phyloP scores from a whole-genome alignment of 2,329 filamentous ascomycete species.

The Atkinsonella texensis region DNA sequence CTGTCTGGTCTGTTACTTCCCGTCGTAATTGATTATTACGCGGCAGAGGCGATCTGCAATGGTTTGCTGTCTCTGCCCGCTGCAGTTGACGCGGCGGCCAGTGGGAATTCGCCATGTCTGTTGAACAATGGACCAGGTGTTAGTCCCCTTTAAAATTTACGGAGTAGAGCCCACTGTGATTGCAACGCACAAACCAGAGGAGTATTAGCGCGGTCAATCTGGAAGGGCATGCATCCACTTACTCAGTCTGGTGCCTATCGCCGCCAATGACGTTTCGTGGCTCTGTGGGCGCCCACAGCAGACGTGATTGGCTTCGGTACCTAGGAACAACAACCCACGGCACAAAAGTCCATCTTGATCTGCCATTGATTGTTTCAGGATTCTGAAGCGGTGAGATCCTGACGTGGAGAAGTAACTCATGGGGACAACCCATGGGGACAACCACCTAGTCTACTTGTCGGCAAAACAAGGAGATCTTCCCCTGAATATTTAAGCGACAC shows the following conservation, averaged over 20 bases:
- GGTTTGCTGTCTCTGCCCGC: too few species aligned
- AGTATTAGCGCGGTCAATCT: too few species aligned
- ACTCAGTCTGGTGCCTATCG: too few species aligned
- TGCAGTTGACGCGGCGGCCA: too few species aligned
- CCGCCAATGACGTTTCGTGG: too few species aligned
- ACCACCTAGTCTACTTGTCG: background rate
- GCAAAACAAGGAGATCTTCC: background rate
- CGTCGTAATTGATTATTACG: too few species aligned
- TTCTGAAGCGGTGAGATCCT: background rate
- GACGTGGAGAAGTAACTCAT: background rate
- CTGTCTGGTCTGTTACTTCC: too few species aligned
- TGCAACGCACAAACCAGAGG: background rate
- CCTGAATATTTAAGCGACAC: background rate
- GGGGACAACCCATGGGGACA: too few species aligned
- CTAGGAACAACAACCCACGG: background rate
- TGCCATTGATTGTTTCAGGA: constrained; percentile 13
- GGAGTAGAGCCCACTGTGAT: background rate
- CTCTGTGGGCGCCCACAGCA: background rate
- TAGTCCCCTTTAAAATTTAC: too few species aligned
- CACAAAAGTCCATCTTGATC: constrained; percentile 12
- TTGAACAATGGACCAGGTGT: background rate
- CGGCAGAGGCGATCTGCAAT: too few species aligned
- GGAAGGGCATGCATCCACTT: too few species aligned
- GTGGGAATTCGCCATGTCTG: background rate
- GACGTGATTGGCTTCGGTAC: background rate